A percentile compares a stretch with the other conserved stretches of the same genome.
These are phyloP conservation scores for Aspergillus versicolor DNA, from an alignment of 2,329 filamentous ascomycete genomes.

Conservation along the genomic window DNA sequence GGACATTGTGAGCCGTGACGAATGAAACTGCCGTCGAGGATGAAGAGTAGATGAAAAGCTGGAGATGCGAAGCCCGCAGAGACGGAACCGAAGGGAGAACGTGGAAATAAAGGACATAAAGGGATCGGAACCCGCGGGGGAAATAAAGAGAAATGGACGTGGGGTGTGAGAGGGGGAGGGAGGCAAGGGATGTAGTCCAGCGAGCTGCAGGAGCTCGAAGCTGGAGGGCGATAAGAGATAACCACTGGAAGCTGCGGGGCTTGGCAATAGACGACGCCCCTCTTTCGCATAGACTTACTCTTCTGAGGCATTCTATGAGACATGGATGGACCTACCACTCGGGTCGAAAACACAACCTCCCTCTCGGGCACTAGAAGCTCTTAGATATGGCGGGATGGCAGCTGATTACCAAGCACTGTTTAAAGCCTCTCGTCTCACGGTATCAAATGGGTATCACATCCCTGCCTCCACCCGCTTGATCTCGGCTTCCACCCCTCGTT, in stretches of 20 bases:
- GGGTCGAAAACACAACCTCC: background rate
- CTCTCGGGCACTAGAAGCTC: too few relatives aligned
- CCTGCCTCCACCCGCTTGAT: background rate
- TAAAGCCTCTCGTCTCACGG: background rate
- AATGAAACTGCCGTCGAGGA: constrained; percentile 23
- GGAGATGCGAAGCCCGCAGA: constrained; percentile 10
- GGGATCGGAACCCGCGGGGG: constrained; percentile 2
- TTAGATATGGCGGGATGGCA: background rate
- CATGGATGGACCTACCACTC: background rate
- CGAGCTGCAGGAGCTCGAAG: background rate
- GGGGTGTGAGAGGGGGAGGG: background rate
- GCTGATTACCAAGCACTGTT: background rate
- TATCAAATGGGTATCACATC: background rate
- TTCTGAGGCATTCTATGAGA: constrained; percentile 19
- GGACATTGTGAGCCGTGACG: constrained; percentile 33
- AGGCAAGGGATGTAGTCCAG: background rate
- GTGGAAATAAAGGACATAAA: constrained; percentile 9
- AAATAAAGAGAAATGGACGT: constrained; percentile 3
- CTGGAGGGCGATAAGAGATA: background rate
- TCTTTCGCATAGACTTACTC: constrained; percentile 35
- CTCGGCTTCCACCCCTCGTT: background rate
- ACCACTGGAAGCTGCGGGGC: constrained; percentile 3
- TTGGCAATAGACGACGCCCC: constrained; percentile 12
- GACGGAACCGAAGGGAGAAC: constrained; percentile 6
- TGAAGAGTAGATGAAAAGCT: constrained; percentile 9